A percentile compares a stretch with the other conserved stretches of the same genome.
phyloP scores from a whole-genome alignment of 805 yeast species.

The Blastobotrys chiropterorum region DNA sequence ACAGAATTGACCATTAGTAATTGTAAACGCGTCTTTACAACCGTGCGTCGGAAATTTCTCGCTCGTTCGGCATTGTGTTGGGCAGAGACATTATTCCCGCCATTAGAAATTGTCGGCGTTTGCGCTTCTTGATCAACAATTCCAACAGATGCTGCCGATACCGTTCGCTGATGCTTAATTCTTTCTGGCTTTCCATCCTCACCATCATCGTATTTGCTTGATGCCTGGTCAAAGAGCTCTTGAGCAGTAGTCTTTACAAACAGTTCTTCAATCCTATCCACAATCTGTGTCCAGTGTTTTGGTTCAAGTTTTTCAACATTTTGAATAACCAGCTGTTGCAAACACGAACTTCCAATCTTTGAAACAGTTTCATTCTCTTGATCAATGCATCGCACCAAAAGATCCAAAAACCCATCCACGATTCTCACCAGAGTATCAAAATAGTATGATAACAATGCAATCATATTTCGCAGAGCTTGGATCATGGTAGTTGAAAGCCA shows the following conservation, averaged over 20 bases:
- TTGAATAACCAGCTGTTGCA: constrained; percentile 70
- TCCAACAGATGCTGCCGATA: constrained; percentile 10
- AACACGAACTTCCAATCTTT: constrained; percentile 85
- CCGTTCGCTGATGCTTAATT: neutral
- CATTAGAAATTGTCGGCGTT: constrained; percentile 3
- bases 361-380: constrained; percentile 97
- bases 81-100: neutral
- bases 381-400: constrained; percentile 82
- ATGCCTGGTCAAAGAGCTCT: constrained; percentile 51
- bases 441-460: constrained; percentile 74
- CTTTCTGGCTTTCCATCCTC: constrained; percentile 7
- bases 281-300: constrained; percentile 70
- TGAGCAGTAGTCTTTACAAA: constrained; percentile 81
- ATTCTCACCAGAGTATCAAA: constrained; percentile 69
- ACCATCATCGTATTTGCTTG: constrained; percentile 33
- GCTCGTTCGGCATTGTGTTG: constrained; percentile 11
- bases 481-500: constrained; percentile 96
- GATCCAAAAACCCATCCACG: constrained; percentile 70
- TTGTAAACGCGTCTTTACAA: constrained; percentile 88
- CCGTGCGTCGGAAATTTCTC: constrained; percentile 60
- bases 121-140: constrained; percentile 14
- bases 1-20: constrained; percentile 80
- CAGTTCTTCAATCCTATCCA: constrained; percentile 56
- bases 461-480: constrained; percentile 87
- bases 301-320: constrained; percentile 59